Evolutionary conservation across 148 eudicot species (phyloP), one percentile per base, ranked within the genome.

Genomic region (Persicaria tinctoria): DNA sequence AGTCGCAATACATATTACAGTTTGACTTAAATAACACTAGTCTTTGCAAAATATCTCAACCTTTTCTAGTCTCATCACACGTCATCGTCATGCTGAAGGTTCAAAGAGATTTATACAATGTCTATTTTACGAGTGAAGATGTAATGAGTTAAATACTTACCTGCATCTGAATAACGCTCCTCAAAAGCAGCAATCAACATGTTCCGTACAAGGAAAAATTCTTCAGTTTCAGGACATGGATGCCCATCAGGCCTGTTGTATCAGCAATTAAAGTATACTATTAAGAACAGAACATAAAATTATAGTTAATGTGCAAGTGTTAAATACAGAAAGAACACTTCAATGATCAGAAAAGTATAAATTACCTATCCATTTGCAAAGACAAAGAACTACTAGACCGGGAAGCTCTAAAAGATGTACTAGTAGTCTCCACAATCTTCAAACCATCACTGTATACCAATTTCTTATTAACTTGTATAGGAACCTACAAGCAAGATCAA

Each of bases 81-180:
- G 27, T 23, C 27, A 1, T 23, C 51, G 51, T 8, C 51, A 7
- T 49, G 51, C 51, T 49, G 10, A 49, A 62, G 49, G 57, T 2
- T 23, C 20, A 47, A 47, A 8, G 5, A 68, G 48, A 32, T 23
- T 23, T 23, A 23, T 23, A 23, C 27, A 23, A 23, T 23, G 27
- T 1, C 27, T 23, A 23, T 23, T 23, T 23, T 23, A 23, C 32
- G 6, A 11, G 6, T 68, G 8, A 32, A 23, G 6, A 68, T 23
- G 6, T 68, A 23, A 7, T 44, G 11, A 7, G 44, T 44, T 68
- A 44, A 27, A 13, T 62, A 48, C 70, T 83, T 83, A 93, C 98
- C 98, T 79, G 98, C 98, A 82, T 93, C 98, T 75, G 69, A 79
- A 83, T 93, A 91, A 11, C 98, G 92, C 66, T 88, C 98, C 79